Conservation (phyloP, 441 rosid genomes). For the Pelargonium citronellum region DNA sequence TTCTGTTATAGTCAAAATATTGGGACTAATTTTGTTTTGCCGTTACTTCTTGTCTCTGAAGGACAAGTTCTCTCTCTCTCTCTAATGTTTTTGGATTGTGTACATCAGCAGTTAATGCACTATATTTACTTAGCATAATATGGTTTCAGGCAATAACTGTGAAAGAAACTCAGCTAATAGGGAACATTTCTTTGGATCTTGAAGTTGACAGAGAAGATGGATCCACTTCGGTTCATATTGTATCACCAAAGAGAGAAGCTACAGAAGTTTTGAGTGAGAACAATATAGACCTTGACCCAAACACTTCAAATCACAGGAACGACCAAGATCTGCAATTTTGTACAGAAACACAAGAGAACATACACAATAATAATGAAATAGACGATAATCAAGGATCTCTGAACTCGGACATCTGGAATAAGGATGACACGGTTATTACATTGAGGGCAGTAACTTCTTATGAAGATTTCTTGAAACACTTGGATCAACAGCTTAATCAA, state of each 20-base stretch:
- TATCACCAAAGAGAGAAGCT: slow-evolving; percentile 48
- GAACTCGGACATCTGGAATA: slow-evolving; percentile 17
- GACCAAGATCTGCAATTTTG: slow-evolving; percentile 21
- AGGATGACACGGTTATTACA: slow-evolving; percentile 26
- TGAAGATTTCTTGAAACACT: slow-evolving; percentile 49
- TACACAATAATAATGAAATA: slow-evolving; percentile 19
- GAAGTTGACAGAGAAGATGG: slow-evolving; percentile 35
- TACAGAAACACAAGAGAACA: slow-evolving; percentile 19
- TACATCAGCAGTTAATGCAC: too few species aligned
- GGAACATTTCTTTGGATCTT: slow-evolving; percentile 53
- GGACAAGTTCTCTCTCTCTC: too few species aligned
- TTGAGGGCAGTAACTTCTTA: slow-evolving; percentile 41
- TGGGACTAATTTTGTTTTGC: too few species aligned
- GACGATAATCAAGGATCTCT: slow-evolving; percentile 28
- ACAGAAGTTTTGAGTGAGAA: slow-evolving; percentile 19
- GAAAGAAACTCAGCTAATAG: slow-evolving; percentile 69
- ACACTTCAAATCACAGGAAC: slow-evolving; percentile 16
- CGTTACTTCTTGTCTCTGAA: too few species aligned
- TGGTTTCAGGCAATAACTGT: slow-evolving; percentile 67
- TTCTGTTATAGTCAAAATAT: too few species aligned
- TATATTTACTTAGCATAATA: slow-evolving; percentile 14
- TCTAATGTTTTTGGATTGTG: too few species aligned
- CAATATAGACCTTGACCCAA: slow-evolving; percentile 15
- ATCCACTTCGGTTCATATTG: slow-evolving; percentile 47
- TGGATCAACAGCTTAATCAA: slow-evolving; percentile 54